Base-by-base conservation (phyloP, 148 eudicot genomes). In the Vaccinium myrtillus region DNA sequence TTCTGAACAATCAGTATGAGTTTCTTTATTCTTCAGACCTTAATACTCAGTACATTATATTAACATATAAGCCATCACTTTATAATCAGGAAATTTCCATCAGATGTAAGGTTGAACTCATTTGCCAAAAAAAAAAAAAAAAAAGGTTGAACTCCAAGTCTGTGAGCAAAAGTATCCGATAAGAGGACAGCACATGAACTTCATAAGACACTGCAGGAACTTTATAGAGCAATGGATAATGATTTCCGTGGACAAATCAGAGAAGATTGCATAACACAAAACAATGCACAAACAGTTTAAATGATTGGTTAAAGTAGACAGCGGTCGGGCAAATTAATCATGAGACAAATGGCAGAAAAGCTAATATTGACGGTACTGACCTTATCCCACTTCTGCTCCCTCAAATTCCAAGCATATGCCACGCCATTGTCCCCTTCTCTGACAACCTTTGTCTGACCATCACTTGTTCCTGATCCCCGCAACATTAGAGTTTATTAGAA, bases 381-480 rank as follows among this genome's bases (percentile, higher is more conserved):
- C 88, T 97, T 94, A 84, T 97, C 98, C 99, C 99, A 97, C 85
- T 90, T 93, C 69, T 90, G 90, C 83, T 97, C 98, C 85, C 73
- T 93, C 92, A 91, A 83, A 87, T 94, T 94, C 99, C 99, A 97
- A 36, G 97, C 78, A 89, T 97, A 97, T 48, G 99, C 99, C 73
- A 97, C 94, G 78, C 99, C 99, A 90, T 95, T 97, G 90, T 97
- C 98, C 69, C 98, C 98, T 94, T 95, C 99, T 86, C 99, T 90
- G 61, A 97, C 93, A 84, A 97, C 83, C 88, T 91, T 93, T 82
- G 99, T 97, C 87, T 97, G 99, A 77, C 99, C 99, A 86, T 95
- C 94, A 83, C 86, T 94, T 27, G 92, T 92, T 87, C 99, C 99
- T 97, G 91, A 85, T 83, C 83, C 86, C 43, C 86, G 84, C 13